Base-by-base conservation (phyloP, 192 early-diverging fungal species). In the Coemansia sp. region DNA sequence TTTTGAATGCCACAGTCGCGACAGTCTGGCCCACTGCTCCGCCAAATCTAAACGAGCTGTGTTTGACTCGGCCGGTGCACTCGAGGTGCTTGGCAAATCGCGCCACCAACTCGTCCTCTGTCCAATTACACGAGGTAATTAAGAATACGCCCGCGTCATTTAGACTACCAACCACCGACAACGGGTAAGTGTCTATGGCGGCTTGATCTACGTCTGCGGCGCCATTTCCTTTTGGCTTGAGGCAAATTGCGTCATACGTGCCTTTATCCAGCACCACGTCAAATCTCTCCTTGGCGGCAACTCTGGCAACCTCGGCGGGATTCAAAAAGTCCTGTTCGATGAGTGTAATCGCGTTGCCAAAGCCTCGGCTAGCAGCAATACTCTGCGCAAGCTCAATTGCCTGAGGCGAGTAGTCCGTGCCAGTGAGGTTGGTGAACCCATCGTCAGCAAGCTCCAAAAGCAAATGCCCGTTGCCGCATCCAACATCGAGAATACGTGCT, bases 41-140 rank as follows among this genome's bases (percentile, higher is more conserved):
- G 49, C 94, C 92, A 81, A 97, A 97, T 50, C 60, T 79, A 64
- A 95, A 93, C 31, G 88, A 84, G 11, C 82, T 85, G 69, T 97
- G 89, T 67, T 87, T 85, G 51, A 94, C 78, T 48, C 86, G 79
- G 8, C 81, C 86, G 27, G 81, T 62, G 37, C 85, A 86, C 32
- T 76, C 78, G 40, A 96, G 87, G 9, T 81, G 65, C 31, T 58
- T 56, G 60, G 56, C 33, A 39, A 72, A 75, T 19, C 51, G 45
- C 22, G 74, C 69, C 3, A 87, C 69, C 59, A 97, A 74, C 70
- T 97, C 94, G 9, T 88, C 81, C 45, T 89, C 86, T 3, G 92
- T 94, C 90, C 90, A 97, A 39, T 97, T 97, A 64, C 94, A 97
- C 43, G 86, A 88, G 2, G 94, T 97, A 46, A 97, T 92, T 47